Percentiles rank a stretch among this genome's conserved stretches.
These are phyloP conservation scores for Carpinus viminea DNA, from an alignment of 306 rosid genomes.

Conservation along the genomic window DNA sequence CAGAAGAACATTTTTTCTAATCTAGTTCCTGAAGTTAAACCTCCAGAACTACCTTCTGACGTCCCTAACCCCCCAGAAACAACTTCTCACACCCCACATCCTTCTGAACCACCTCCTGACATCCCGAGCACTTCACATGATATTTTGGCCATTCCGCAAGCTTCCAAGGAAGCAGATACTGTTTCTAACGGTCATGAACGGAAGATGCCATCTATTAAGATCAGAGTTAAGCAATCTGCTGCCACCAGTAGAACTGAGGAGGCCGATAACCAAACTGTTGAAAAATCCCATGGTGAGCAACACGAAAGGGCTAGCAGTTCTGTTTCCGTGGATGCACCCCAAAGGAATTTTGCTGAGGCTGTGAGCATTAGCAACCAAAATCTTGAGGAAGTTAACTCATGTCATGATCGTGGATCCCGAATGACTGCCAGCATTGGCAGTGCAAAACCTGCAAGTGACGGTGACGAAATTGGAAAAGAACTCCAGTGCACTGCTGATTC, in stretches of 20 bases:
- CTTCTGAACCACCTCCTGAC: conserved; percentile 33
- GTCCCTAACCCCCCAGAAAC: conserved; percentile 41
- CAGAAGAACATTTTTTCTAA: conserved; percentile 63
- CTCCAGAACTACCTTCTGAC: conserved; percentile 51
- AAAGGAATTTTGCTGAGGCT: conserved; percentile 60
- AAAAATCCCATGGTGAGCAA: conserved; percentile 66
- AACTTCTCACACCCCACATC: conserved; percentile 34
- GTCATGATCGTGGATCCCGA: conserved; percentile 71
- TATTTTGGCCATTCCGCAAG: conserved; percentile 19
- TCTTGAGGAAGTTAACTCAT: conserved; percentile 81
- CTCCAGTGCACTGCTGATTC: conserved; percentile 92
- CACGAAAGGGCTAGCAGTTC: conserved; percentile 77
- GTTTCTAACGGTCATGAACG: conserved; percentile 62
- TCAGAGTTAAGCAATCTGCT: conserved; percentile 80
- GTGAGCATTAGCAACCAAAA: conserved; percentile 60
- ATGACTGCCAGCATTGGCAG: conserved; percentile 97
- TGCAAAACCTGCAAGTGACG: conserved; percentile 68
- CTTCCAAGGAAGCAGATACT: conserved; percentile 62
- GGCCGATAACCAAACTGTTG: conserved; percentile 67
- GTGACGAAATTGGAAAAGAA: conserved; percentile 73
- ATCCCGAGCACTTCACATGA: neutral
- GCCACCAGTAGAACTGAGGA: conserved; percentile 80
- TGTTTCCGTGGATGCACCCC: conserved; percentile 96
- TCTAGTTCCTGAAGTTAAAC: conserved; percentile 66
- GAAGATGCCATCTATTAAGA: conserved; percentile 65